phyloP scores from a whole-genome alignment of 225 moss, liverwort and hornwort genomes.

The Neckera pumila region DNA sequence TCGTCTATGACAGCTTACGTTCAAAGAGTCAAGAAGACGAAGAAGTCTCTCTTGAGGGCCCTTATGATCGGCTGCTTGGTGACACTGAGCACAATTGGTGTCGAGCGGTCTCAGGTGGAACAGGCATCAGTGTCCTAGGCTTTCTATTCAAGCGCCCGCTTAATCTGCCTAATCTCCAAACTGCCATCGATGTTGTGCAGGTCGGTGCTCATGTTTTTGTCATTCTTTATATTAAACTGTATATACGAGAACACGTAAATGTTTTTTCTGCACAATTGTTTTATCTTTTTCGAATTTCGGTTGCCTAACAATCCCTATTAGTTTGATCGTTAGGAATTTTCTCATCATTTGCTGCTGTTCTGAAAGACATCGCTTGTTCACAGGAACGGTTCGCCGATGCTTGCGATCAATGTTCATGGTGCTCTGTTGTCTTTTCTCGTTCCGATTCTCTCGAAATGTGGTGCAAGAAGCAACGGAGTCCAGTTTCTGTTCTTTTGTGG shows the following conservation, averaged over 20 bases:
- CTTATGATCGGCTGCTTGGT: constrained; percentile 66
- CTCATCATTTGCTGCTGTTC: not conserved
- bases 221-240: not conserved
- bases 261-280: not conserved
- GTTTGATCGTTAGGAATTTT: not conserved
- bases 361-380: not conserved
- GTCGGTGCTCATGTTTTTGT: not conserved
- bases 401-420: not conserved
- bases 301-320: not conserved
- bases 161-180: constrained; percentile 43
- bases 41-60: constrained; percentile 43
- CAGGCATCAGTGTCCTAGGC: constrained; percentile 81
- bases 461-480: not conserved
- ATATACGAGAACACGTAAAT: not conserved
- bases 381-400: not conserved
- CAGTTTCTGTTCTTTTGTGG: not conserved
- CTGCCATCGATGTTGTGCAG: constrained; percentile 55
- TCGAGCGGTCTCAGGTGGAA: constrained; percentile 78
- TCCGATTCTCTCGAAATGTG: not conserved
- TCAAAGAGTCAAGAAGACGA: constrained; percentile 10
- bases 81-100: constrained; percentile 99
- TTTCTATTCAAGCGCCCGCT: constrained; percentile 48
- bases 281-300: not conserved
- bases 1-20: constrained; percentile 4
- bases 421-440: not conserved